A percentile compares a stretch with the other conserved stretches of the same genome.
These are phyloP conservation scores for Claviceps purpurea DNA, from an alignment of 2,329 filamentous ascomycete species.

Conservation along the genomic window DNA sequence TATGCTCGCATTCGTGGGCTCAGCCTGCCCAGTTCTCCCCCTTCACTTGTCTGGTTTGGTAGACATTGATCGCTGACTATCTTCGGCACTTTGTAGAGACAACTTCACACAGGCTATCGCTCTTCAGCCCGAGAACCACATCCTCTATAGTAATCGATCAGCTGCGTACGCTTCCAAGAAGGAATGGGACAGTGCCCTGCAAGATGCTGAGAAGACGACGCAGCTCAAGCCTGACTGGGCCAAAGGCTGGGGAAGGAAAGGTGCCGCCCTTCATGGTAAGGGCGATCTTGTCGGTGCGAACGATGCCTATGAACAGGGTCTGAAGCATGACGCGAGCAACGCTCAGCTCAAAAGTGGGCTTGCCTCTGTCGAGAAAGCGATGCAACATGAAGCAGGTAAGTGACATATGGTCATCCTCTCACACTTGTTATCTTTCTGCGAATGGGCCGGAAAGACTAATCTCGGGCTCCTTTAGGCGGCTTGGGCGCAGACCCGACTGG, in stretches of 20 bases:
- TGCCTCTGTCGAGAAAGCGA: constrained; percentile 72
- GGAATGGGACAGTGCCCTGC: constrained; percentile 71
- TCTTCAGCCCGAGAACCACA: constrained; percentile 79
- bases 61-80: background rate
- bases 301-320: constrained; percentile 86
- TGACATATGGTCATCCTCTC: background rate
- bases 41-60: background rate
- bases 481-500: constrained; percentile 48
- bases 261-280: constrained; percentile 75
- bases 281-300: constrained; percentile 75
- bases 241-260: constrained; percentile 91
- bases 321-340: constrained; percentile 85
- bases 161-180: constrained; percentile 78
- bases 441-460: constrained; percentile 3
- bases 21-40: background rate
- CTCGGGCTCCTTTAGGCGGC: background rate
- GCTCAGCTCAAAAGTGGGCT: constrained; percentile 85
- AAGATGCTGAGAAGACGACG: constrained; percentile 86
- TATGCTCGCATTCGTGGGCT: constrained; percentile 36
- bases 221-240: constrained; percentile 96
- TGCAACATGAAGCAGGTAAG: constrained; percentile 44
- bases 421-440: background rate
- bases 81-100: constrained; percentile 41
- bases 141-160: constrained; percentile 95
- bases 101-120: constrained; percentile 92